A percentile compares a stretch with the other conserved stretches of the same genome.
phyloP scores from a whole-genome alignment of 2,329 filamentous ascomycete species.

The Fusarium sp. region DNA sequence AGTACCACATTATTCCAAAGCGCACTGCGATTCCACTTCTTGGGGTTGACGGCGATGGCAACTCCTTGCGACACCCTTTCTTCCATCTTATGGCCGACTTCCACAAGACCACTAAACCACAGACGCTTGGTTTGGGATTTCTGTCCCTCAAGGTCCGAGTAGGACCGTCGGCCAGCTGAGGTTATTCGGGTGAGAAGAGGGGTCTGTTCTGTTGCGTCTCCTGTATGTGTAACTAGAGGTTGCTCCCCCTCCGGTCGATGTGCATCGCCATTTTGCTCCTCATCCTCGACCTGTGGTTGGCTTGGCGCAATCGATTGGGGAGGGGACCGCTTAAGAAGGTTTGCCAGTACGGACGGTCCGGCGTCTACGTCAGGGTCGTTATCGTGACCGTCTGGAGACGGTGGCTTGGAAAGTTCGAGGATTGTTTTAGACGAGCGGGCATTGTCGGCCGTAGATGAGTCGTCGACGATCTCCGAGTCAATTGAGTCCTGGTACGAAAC shows the following conservation, averaged over 20 bases:
- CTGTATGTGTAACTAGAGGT: constrained; percentile 13
- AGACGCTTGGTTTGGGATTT: constrained; percentile 52
- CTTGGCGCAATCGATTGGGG: constrained; percentile 53
- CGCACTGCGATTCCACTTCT: constrained; percentile 76
- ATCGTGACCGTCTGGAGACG: constrained; percentile 44
- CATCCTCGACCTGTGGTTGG: constrained; percentile 23
- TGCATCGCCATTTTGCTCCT: constrained; percentile 22
- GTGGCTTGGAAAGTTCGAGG: constrained; percentile 68
- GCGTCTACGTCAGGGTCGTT: constrained; percentile 37
- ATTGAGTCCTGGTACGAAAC: constrained; percentile 48
- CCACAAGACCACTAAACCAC: constrained; percentile 53
- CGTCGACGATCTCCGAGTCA: constrained; percentile 39
- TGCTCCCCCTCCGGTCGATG: constrained; percentile 24
- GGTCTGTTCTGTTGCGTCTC: constrained; percentile 58
- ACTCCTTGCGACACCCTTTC: constrained; percentile 48
- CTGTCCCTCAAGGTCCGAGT: constrained; percentile 64
- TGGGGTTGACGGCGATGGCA: constrained; percentile 67
- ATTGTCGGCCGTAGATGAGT: constrained; percentile 41
- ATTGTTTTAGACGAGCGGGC: constrained; percentile 63
- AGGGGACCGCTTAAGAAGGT: constrained; percentile 63
- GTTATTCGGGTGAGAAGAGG: constrained; percentile 59
- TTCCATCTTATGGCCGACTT: constrained; percentile 51
- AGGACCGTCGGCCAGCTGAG: constrained; percentile 47
- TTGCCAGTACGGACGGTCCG: constrained; percentile 60
- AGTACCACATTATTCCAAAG: constrained; percentile 75